Percentiles rank a stretch among this genome's conserved stretches.
These are phyloP conservation scores for Penicillium hesseltinei DNA, from an alignment of 2,329 filamentous ascomycete genomes.

Conservation along the genomic window DNA sequence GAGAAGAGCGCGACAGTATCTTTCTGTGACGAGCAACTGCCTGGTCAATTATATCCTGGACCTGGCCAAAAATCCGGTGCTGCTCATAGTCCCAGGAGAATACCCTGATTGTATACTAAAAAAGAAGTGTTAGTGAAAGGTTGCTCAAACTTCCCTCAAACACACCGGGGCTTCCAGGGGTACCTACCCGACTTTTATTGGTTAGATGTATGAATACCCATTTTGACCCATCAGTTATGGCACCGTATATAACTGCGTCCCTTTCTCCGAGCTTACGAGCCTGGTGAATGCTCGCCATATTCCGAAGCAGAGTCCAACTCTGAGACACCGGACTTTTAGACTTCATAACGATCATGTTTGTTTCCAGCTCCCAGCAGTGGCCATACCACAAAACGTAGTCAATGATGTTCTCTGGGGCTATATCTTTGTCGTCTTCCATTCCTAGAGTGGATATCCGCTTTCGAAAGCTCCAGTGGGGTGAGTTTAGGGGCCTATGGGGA, in stretches of 20 bases:
- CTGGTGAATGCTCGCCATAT: background rate
- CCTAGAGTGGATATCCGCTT: background rate
- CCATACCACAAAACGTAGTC: constrained; percentile 1
- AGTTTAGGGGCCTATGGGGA: background rate
- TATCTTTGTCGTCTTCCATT: background rate
- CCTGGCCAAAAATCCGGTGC: background rate
- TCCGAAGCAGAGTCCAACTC: background rate
- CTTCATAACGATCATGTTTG: background rate
- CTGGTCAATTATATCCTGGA: background rate
- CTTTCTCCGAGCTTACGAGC: background rate
- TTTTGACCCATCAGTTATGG: background rate
- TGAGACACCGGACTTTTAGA: background rate
- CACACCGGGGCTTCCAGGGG: background rate
- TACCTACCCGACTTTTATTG: background rate
- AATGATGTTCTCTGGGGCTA: background rate
- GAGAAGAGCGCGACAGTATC: background rate
- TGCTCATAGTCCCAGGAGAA: background rate
- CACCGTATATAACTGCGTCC: background rate
- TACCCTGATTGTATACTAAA: background rate
- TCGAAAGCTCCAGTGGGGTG: background rate
- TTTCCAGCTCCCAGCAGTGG: background rate
- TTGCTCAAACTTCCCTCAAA: background rate
- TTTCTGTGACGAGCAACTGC: background rate
- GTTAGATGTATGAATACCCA: background rate
- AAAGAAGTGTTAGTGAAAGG: background rate